These are phyloP conservation scores for Tuber borchii DNA, from an alignment of 495 filamentous ascomycete genomes.

Conservation along the genomic window DNA sequence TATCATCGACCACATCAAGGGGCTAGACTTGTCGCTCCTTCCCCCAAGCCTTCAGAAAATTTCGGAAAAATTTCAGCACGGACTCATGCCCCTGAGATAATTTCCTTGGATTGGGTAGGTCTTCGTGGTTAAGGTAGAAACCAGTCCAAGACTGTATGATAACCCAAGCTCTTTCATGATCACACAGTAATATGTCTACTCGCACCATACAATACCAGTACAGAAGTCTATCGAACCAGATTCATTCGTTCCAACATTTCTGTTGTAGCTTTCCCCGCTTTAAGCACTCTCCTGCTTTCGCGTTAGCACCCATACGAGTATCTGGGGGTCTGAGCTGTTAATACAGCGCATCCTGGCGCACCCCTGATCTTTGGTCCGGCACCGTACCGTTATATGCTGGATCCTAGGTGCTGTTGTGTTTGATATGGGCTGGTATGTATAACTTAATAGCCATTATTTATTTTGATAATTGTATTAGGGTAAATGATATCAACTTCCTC, in stretches of 20 bases:
- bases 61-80: not conserved
- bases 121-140: not conserved
- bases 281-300: not conserved
- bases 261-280: not conserved
- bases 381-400: not conserved
- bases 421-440: not conserved
- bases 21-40: not conserved
- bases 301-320: not conserved
- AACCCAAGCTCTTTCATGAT: not conserved
- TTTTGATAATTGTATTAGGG: not conserved
- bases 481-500: constrained; percentile 2
- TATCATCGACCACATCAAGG: not conserved
- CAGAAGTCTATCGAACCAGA: not conserved
- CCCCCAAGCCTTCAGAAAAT: not conserved
- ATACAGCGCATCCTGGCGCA: not conserved
- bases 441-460: not conserved
- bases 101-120: not conserved
- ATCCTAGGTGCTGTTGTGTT: not conserved
- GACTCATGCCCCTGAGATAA: not conserved
- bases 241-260: not conserved
- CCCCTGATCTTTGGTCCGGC: not conserved
- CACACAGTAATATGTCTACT: not conserved
- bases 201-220: not conserved
- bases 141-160: not conserved
- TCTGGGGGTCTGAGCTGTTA: not conserved